These are phyloP conservation scores for Amylocarpus encephaloides DNA, from an alignment of 2,329 filamentous ascomycete genomes.

Conservation along the genomic window DNA sequence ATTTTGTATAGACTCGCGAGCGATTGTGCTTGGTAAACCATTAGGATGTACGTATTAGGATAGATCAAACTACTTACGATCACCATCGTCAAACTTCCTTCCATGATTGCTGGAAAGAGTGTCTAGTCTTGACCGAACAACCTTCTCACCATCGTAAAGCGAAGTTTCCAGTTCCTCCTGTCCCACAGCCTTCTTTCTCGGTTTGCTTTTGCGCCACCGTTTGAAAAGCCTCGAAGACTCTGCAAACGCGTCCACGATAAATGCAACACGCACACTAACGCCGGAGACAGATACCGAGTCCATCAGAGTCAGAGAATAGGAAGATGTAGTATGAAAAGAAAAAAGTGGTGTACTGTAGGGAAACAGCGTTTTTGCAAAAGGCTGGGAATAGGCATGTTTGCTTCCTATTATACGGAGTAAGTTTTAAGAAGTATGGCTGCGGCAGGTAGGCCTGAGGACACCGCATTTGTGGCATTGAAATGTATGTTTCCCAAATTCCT, in stretches of 20 bases:
- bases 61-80: slow-evolving; percentile 8
- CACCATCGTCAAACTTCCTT: slow-evolving; percentile 12
- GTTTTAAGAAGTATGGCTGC: too few relatives aligned
- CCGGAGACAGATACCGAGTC: slow-evolving; percentile 8
- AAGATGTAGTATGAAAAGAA: not conserved
- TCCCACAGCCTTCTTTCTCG: slow-evolving; percentile 16
- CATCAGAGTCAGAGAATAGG: slow-evolving; percentile 1
- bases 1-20: slow-evolving; percentile 10
- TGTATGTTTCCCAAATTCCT: too few relatives aligned
- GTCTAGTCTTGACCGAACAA: slow-evolving; percentile 7
- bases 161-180: slow-evolving; percentile 12
- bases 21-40: slow-evolving; percentile 9
- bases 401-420: too few relatives aligned
- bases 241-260: slow-evolving; percentile 11
- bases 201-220: slow-evolving; percentile 11
- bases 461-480: too few relatives aligned
- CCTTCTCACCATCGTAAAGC: slow-evolving; percentile 7
- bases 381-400: too few relatives aligned
- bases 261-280: slow-evolving; percentile 6
- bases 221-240: slow-evolving; percentile 10
- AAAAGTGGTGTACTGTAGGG: not conserved
- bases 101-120: slow-evolving; percentile 8
- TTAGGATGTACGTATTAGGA: slow-evolving; percentile 5
- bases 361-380: too few relatives aligned
- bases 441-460: too few relatives aligned